phyloP scores from a whole-genome alignment of 495 filamentous ascomycete genomes.

The Annulohypoxylon nitens region DNA sequence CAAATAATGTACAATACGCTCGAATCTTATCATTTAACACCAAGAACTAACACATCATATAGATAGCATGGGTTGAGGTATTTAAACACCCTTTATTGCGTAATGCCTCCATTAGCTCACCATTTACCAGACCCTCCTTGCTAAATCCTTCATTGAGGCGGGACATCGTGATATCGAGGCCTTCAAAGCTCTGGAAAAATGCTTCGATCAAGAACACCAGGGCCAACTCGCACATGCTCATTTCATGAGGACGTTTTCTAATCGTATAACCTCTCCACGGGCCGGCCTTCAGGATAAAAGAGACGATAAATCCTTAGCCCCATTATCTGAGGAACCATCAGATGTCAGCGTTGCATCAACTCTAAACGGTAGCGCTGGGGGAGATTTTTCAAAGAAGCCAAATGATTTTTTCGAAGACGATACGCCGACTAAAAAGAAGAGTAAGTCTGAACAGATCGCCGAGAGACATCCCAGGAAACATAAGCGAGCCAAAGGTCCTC shows the following conservation, averaged over 20 bases:
- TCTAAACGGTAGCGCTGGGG: conserved; percentile 12
- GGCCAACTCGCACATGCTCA: conserved; percentile 72
- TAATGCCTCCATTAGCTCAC: conserved; percentile 69
- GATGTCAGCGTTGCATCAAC: conserved; percentile 41
- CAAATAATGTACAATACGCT: conserved; percentile 54
- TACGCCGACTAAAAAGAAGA: conserved; percentile 55
- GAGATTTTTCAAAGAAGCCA: conserved; percentile 32
- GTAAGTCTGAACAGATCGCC: conserved; percentile 48
- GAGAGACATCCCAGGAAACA: conserved; percentile 52
- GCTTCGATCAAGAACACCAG: conserved; percentile 73
- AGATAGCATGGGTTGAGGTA: conserved; percentile 57
- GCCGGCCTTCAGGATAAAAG: conserved; percentile 57
- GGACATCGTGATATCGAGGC: conserved; percentile 74
- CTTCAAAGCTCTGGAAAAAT: conserved; percentile 75
- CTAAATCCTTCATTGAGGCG: conserved; percentile 76
- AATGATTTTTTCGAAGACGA: conserved; percentile 49
- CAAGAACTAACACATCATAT: conserved; percentile 37
- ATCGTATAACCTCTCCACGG: conserved; percentile 66
- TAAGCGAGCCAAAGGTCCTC: conserved; percentile 47
- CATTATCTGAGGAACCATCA: conserved; percentile 48
- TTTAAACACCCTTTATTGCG: conserved; percentile 16
- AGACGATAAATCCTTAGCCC: conserved; percentile 47
- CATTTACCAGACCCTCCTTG: conserved; percentile 67
- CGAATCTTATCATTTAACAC: conserved; percentile 20
- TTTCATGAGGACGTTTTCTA: conserved; percentile 75